These are phyloP conservation scores for Drechslerella coelobrocha DNA, from an alignment of 2,329 filamentous ascomycete genomes.

Conservation along the genomic window DNA sequence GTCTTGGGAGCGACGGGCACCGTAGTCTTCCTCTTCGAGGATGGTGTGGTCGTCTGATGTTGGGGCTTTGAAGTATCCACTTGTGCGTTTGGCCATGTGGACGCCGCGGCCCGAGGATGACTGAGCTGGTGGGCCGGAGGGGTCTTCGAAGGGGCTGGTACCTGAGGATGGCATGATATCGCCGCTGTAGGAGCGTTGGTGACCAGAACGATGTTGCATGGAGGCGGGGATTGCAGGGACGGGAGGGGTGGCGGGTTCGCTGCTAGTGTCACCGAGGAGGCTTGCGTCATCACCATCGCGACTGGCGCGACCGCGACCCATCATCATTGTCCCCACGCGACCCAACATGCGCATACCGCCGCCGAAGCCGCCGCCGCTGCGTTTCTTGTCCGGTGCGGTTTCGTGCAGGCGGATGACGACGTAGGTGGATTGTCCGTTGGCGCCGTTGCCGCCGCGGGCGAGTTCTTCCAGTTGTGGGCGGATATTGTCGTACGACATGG, in stretches of 20 bases:
- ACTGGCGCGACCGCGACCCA: conserved; percentile 11
- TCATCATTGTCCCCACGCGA: conserved; percentile 40
- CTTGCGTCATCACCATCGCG: no score
- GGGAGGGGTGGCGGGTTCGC: conserved; percentile 27
- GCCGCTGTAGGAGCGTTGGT: conserved; percentile 37
- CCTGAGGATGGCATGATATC: conserved; percentile 41
- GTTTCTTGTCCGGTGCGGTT: conserved; percentile 43
- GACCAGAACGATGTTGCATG: conserved; percentile 26
- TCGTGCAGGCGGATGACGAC: conserved; percentile 51
- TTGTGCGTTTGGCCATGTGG: conserved; percentile 35
- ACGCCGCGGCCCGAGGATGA: conserved; percentile 11
- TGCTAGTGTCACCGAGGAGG: conserved; percentile 35
- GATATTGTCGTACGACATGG: conserved; percentile 51
- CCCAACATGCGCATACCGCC: conserved; percentile 37
- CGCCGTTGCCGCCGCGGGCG: conserved; percentile 36
- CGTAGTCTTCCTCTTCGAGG: conserved; percentile 48
- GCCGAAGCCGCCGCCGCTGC: conserved; percentile 25
- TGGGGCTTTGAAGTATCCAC: conserved; percentile 48
- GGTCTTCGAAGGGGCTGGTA: conserved; percentile 17
- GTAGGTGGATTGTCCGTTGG: conserved; percentile 43
- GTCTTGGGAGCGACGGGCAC: conserved; percentile 17
- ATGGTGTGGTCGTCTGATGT: conserved; percentile 43
- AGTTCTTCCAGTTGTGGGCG: conserved; percentile 49
- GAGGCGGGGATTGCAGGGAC: conserved; percentile 38
- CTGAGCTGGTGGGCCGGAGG: conserved; percentile 19